Evolutionary conservation across 2,329 filamentous ascomycete genomes (phyloP), one percentile per base, ranked within the genome.

Genomic region (Neonectria neomacrospora): DNA sequence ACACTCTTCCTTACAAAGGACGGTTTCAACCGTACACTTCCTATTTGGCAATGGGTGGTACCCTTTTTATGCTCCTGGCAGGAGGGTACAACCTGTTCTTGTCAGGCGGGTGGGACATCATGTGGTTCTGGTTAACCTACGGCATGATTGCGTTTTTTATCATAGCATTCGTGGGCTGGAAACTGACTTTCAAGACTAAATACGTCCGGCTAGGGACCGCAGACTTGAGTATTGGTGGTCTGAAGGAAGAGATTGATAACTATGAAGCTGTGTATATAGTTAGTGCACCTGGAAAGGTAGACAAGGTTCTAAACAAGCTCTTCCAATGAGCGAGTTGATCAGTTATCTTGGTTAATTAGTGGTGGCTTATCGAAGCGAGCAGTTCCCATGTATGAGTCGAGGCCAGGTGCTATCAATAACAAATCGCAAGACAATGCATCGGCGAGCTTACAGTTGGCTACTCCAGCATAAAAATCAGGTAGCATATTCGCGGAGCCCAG

Each of bases 51-150:
- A 66, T 66, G 52, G 57, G 61, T 12, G 64, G 64, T 6, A 61
- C 61, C 1, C 39, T 54, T 4, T 66, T 66, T 16, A 66, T 66
- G 61, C 50, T 66, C 8, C 44, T 66, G 0, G 64, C 64, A 12
- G 54, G 61, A 11, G 64, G 64, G 1, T 64, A 66, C n/a, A 59
- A 50, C n/a, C 9, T 66, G 3, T 66, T 64, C 28, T 30, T 66
- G 9, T 20, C 23, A 4, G 64, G 64, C 16, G 64, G 64, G 3
- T 66, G 57, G 64, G 51, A 59, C 18, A 54, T 64, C 1, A 66
- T 66, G 64, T 66, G 64, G 64, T 66, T 66, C 44, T 66, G 60
- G 28, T 42, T 66, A 9, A 48, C 51, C n/a, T 66, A 64, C 18
- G 61, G 64, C 7, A 66, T 65, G 58, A 61, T 64, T 22, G 53